Conservation (phyloP, 169 alveolate genomes). For the Eimeria praecox region DNA sequence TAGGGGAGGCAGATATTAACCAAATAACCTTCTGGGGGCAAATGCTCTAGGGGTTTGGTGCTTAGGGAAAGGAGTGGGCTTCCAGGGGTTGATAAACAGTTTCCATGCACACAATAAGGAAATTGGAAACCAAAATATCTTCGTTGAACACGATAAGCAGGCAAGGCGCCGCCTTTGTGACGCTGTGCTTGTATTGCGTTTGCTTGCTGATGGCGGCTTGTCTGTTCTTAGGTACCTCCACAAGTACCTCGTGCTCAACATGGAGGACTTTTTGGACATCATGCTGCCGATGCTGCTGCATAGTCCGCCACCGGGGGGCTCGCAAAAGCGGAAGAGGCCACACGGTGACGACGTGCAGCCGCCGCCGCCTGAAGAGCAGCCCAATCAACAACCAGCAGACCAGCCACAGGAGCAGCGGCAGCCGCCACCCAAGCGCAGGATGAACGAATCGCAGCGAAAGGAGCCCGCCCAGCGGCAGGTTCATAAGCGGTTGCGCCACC, state of each 20-base stretch:
- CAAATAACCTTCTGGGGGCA: neutral
- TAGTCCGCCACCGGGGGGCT: neutral
- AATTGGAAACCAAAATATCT: neutral
- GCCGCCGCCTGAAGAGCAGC: neutral
- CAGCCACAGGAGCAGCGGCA: slow-evolving; percentile 7
- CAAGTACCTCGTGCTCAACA: slow-evolving; percentile 20
- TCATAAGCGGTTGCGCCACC: neutral
- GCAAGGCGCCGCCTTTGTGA: neutral
- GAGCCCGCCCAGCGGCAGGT: neutral
- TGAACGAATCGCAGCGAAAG: neutral
- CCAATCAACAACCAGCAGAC: neutral
- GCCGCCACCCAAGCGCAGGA: slow-evolving; percentile 54
- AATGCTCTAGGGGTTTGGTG: neutral
- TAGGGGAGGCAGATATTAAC: too few species aligned
- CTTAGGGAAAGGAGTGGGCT: neutral
- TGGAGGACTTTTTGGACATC: slow-evolving; percentile 64
- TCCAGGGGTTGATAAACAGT: neutral
- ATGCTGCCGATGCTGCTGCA: slow-evolving; percentile 57
- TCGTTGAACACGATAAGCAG: neutral
- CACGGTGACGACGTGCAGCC: neutral
- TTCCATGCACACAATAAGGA: neutral
- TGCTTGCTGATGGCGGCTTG: neutral
- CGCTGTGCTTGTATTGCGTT: neutral
- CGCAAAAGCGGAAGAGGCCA: slow-evolving; percentile 36
- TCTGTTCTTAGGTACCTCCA: slow-evolving; percentile 36